A percentile compares a stretch with the other conserved stretches of the same genome.
phyloP scores from a whole-genome alignment of 805 yeast species.

The Henningerozyma blattae region DNA sequence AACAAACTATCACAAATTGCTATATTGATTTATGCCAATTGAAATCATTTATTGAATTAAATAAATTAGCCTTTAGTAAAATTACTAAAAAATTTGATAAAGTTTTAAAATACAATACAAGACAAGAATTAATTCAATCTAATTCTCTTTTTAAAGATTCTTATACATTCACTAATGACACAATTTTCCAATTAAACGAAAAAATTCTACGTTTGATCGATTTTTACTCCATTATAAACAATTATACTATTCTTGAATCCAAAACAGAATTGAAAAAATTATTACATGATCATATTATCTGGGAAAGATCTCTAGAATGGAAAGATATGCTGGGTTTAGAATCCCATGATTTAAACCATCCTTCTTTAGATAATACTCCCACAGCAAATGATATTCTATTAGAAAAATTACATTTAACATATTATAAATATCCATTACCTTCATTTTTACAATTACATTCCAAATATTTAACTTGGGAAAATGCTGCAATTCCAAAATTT shows the following conservation, averaged over 20 bases:
- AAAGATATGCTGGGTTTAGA: slow-evolving; percentile 85
- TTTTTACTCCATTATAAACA: slow-evolving; percentile 39
- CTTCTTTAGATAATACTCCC: not conserved
- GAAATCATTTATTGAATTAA: slow-evolving; percentile 72
- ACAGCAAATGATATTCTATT: slow-evolving; percentile 5
- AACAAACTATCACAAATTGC: slow-evolving; percentile 46
- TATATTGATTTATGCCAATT: slow-evolving; percentile 73
- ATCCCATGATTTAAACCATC: slow-evolving; percentile 1
- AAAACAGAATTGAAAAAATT: slow-evolving; percentile 45
- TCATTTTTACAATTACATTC: not conserved
- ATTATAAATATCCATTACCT: slow-evolving; percentile 23
- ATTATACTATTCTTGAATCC: slow-evolving; percentile 29
- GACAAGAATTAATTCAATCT: slow-evolving; percentile 34
- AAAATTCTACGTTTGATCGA: slow-evolving; percentile 41
- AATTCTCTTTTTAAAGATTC: slow-evolving; percentile 34
- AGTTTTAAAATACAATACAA: slow-evolving; percentile 44
- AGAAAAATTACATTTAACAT: slow-evolving; percentile 21
- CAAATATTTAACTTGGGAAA: slow-evolving; percentile 14
- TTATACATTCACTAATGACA: slow-evolving; percentile 41
- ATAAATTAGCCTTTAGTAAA: slow-evolving; percentile 76
- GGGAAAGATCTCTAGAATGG: slow-evolving; percentile 97
- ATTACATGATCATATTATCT: slow-evolving; percentile 82
- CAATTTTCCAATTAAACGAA: slow-evolving; percentile 37
- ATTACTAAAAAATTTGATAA: slow-evolving; percentile 88
- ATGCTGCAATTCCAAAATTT: slow-evolving; percentile 32